phyloP scores from a whole-genome alignment of 1,139 yeast species.

The Scheffersomyces parashehatae region DNA sequence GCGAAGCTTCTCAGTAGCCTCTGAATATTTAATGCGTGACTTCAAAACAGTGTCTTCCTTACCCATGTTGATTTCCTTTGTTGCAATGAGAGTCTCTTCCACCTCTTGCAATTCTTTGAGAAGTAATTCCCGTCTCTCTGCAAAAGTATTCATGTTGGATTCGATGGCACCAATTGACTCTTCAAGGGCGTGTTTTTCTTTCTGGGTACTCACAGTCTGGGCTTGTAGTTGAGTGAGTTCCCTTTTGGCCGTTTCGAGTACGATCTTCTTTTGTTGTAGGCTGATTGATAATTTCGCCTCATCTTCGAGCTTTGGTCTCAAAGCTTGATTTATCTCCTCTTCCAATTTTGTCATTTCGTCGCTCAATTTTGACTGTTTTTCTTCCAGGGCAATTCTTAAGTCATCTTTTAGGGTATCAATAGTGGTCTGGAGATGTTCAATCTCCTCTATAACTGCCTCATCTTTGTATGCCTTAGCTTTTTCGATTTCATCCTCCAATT shows the following conservation, averaged over 20 bases:
- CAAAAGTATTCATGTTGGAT: slow-evolving; percentile 15
- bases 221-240: slow-evolving; percentile 7
- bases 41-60: slow-evolving; percentile 7
- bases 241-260: slow-evolving; percentile 5
- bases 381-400: slow-evolving; percentile 11
- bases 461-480: slow-evolving; percentile 29
- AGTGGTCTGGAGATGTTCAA: slow-evolving; percentile 16
- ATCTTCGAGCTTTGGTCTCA: slow-evolving; percentile 16
- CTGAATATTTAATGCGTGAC: slow-evolving; percentile 8
- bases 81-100: slow-evolving; percentile 7
- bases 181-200: slow-evolving; percentile 5
- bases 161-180: slow-evolving; percentile 11
- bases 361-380: slow-evolving; percentile 13
- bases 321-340: slow-evolving; percentile 15
- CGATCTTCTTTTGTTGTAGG: slow-evolving; percentile 14
- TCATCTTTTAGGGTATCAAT: slow-evolving; percentile 11
- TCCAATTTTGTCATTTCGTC: slow-evolving; percentile 20
- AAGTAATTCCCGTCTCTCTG: slow-evolving; percentile 9
- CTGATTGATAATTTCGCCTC: slow-evolving; percentile 13
- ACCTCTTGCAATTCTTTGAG: slow-evolving; percentile 10
- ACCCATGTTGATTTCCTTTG: slow-evolving; percentile 11
- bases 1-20: slow-evolving; percentile 15
- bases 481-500: slow-evolving; percentile 31
- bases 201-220: slow-evolving; percentile 1
- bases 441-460: slow-evolving; percentile 17